A percentile compares a stretch with the other conserved stretches of the same genome.
Evolutionary conservation across 2,329 filamentous ascomycete genomes (phyloP).

Genomic region (Meredithiella fracta): DNA sequence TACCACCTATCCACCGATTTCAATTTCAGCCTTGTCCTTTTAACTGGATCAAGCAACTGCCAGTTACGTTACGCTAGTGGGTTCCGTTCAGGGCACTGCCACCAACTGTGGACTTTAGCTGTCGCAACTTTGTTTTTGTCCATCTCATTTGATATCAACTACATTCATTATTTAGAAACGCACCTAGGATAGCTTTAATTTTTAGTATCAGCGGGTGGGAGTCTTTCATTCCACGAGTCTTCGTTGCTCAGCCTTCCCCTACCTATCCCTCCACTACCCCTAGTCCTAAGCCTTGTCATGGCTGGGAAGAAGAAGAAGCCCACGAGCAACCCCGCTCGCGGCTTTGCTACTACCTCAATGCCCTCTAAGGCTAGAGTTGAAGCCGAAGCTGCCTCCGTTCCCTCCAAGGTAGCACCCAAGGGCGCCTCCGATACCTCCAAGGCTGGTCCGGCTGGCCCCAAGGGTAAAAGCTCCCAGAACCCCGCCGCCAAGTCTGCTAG

Average conservation of each 20-base stretch:
- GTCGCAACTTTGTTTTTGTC: too few species aligned
- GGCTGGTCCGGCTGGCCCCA: neutral
- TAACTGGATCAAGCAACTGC: neutral
- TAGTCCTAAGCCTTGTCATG: constrained; percentile 31
- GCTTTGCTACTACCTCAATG: constrained; percentile 85
- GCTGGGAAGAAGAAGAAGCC: constrained; percentile 77
- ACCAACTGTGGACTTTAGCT: too few species aligned
- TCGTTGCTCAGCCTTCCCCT: neutral
- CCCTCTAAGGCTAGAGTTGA: constrained; percentile 67
- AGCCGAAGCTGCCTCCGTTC: neutral
- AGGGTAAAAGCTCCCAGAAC: neutral
- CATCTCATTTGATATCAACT: too few species aligned
- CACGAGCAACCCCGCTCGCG: constrained; percentile 69
- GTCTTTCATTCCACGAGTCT: neutral
- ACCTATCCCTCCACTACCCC: neutral
- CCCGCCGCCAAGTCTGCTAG: neutral
- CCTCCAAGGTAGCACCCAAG: neutral
- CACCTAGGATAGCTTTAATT: too few species aligned
- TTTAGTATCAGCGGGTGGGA: too few species aligned
- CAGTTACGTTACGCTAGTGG: neutral
- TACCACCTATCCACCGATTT: too few species aligned
- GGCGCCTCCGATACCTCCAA: neutral
- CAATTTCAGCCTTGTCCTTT: neutral
- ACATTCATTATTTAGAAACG: too few species aligned
- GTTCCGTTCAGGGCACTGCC: neutral